These are phyloP conservation scores for Hypoxylon sp. DNA, from an alignment of 2,329 filamentous ascomycete species.

Conservation along the genomic window DNA sequence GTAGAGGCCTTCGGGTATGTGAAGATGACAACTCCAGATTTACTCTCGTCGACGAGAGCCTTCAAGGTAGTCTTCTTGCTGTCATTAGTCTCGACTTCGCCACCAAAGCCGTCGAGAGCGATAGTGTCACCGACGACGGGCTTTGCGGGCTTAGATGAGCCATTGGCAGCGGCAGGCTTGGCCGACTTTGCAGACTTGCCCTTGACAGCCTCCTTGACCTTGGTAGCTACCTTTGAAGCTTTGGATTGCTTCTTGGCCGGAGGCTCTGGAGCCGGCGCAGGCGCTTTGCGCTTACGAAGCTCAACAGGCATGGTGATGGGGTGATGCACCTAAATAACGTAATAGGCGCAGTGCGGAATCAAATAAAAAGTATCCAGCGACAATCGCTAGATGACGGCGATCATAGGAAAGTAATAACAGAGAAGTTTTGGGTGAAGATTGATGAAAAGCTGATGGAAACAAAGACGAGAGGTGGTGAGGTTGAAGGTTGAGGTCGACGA, in stretches of 20 bases:
- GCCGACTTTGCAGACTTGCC: slow-evolving; percentile 49
- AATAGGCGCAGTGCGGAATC: slow-evolving; percentile 15
- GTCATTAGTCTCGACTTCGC: slow-evolving; percentile 86
- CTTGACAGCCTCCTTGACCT: slow-evolving; percentile 56
- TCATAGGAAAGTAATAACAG: slow-evolving; percentile 21
- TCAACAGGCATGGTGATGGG: slow-evolving; percentile 57
- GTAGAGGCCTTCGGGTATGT: slow-evolving; percentile 97
- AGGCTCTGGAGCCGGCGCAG: slow-evolving; percentile 56
- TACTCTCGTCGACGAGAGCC: slow-evolving; percentile 84
- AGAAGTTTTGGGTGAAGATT: slow-evolving; percentile 29
- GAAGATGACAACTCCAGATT: slow-evolving; percentile 89
- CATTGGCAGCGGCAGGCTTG: slow-evolving; percentile 50
- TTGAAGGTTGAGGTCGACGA: slow-evolving; percentile 38
- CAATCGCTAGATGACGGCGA: slow-evolving; percentile 44
- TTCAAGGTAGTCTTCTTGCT: slow-evolving; percentile 84
- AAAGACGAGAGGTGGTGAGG: slow-evolving; percentile 43
- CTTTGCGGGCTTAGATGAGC: slow-evolving; percentile 56
- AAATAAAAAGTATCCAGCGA: slow-evolving; percentile 19
- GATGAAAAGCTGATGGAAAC: slow-evolving; percentile 41
- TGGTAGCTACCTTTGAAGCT: slow-evolving; percentile 55
- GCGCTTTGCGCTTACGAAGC: slow-evolving; percentile 62
- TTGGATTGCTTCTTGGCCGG: slow-evolving; percentile 60
- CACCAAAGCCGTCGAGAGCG: slow-evolving; percentile 71
- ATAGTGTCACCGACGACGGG: slow-evolving; percentile 68
- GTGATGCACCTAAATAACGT: slow-evolving; percentile 25